These are phyloP conservation scores for Amanita brunnescens DNA, from an alignment of 768 basidiomycete species.

Conservation along the genomic window DNA sequence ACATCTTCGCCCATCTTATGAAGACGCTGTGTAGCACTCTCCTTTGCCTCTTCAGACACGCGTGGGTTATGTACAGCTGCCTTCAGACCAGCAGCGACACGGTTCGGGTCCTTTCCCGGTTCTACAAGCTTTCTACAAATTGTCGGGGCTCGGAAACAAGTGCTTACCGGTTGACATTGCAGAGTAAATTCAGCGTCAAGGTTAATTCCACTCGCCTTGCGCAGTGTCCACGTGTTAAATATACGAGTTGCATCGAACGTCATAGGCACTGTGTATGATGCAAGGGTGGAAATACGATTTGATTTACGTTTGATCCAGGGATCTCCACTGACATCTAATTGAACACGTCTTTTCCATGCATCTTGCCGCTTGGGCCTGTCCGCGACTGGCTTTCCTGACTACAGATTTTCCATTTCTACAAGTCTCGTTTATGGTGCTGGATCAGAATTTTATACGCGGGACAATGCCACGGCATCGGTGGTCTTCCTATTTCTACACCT, in stretches of 20 bases:
- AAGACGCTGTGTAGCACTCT: conserved; percentile 37
- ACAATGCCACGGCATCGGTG: too few species aligned
- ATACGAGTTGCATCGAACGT: background rate
- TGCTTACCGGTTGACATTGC: conserved; percentile 3
- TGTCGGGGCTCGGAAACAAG: background rate
- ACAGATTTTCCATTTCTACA: too few species aligned
- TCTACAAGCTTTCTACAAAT: background rate
- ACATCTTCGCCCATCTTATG: conserved; percentile 21
- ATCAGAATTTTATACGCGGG: too few species aligned
- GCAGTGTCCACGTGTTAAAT: background rate
- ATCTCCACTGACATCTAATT: too few species aligned
- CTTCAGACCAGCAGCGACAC: conserved; percentile 41
- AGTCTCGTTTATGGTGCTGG: too few species aligned
- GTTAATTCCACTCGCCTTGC: too few species aligned
- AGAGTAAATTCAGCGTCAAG: background rate
- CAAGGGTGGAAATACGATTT: background rate
- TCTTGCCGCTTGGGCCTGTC: too few species aligned
- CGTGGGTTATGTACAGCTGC: conserved; percentile 51
- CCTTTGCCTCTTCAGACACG: conserved; percentile 47
- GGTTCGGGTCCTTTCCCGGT: conserved; percentile 10
- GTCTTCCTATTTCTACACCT: background rate
- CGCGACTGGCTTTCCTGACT: too few species aligned
- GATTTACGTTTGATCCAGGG: background rate
- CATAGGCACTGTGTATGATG: conserved; percentile 1
- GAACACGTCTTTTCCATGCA: too few species aligned